phyloP scores from a whole-genome alignment of 352 stramenopile genomes.

The Globisporangium okanoganense region DNA sequence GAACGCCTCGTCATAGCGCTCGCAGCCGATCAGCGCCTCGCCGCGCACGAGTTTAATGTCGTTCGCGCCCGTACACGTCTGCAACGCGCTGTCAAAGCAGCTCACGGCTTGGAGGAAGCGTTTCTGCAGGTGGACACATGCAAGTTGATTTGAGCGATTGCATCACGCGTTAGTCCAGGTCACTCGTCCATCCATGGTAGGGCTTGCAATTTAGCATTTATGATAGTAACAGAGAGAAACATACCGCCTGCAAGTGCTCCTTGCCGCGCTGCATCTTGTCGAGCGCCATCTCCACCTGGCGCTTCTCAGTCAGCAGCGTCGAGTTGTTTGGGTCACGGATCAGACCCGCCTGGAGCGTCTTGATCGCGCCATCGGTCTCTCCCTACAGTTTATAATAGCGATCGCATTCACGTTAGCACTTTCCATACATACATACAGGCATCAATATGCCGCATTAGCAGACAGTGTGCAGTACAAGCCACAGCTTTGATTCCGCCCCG shows the following conservation, averaged over 20 bases:
- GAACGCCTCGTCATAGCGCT: slow-evolving; percentile 83
- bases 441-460: not conserved
- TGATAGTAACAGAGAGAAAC: slow-evolving; percentile 5
- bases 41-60: slow-evolving; percentile 68
- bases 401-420: not conserved
- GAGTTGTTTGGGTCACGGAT: slow-evolving; percentile 78
- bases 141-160: not conserved
- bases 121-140: slow-evolving; percentile 22
- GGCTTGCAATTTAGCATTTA: not conserved
- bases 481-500: not conserved
- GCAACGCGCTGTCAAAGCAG: slow-evolving; percentile 64
- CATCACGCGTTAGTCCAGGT: not conserved
- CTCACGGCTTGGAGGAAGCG: slow-evolving; percentile 66
- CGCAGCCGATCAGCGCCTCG: slow-evolving; percentile 71
- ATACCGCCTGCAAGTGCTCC: slow-evolving; percentile 62
- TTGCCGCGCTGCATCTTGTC: slow-evolving; percentile 74
- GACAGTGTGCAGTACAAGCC: not conserved
- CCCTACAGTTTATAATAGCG: slow-evolving; percentile 31
- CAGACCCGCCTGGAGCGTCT: slow-evolving; percentile 71
- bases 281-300: slow-evolving; percentile 73
- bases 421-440: slow-evolving; percentile 1
- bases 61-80: slow-evolving; percentile 65
- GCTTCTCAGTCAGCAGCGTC: slow-evolving; percentile 72
- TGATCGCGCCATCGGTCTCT: slow-evolving; percentile 62
- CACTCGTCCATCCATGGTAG: not conserved